These are phyloP conservation scores for Phialophora expanda DNA, from an alignment of 2,329 filamentous ascomycete genomes.

Conservation along the genomic window DNA sequence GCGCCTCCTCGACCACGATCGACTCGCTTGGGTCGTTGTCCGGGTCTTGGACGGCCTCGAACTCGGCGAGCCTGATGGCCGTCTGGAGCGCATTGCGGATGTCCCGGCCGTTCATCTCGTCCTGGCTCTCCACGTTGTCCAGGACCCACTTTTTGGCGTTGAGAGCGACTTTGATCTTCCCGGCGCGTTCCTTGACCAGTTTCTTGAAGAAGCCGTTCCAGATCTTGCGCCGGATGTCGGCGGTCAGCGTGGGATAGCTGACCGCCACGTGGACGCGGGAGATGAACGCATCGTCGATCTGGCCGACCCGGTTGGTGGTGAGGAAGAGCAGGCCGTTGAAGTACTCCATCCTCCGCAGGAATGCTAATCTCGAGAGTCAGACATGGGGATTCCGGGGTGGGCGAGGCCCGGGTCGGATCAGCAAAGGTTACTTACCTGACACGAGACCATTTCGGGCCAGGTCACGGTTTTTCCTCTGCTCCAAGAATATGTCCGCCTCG, in stretches of 20 bases:
- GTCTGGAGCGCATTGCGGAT: slow-evolving; percentile 42
- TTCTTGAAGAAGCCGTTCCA: slow-evolving; percentile 20
- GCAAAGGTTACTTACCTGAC: slow-evolving; percentile 5
- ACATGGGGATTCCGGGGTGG: neutral
- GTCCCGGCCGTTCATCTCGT: slow-evolving; percentile 46
- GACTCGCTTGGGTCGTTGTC: neutral
- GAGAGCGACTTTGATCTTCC: neutral
- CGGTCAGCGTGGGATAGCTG: slow-evolving; percentile 37
- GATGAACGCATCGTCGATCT: slow-evolving; percentile 42
- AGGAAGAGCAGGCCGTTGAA: slow-evolving; percentile 42
- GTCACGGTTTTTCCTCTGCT: slow-evolving; percentile 14
- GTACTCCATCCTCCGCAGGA: slow-evolving; percentile 36
- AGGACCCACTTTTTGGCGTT: slow-evolving; percentile 10
- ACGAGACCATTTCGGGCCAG: slow-evolving; percentile 24
- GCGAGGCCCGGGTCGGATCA: neutral
- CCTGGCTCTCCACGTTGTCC: neutral
- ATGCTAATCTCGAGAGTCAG: slow-evolving; percentile 17
- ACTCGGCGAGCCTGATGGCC: slow-evolving; percentile 2
- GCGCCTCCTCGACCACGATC: neutral
- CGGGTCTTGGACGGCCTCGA: slow-evolving; percentile 1
- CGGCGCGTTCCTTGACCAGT: neutral
- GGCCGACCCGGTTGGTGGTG: slow-evolving; percentile 42
- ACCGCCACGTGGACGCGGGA: slow-evolving; percentile 41
- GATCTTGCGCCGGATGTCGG: slow-evolving; percentile 15
- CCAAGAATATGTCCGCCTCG: slow-evolving; percentile 29